Evolutionary conservation across 495 filamentous ascomycete genomes (phyloP), one percentile per base, ranked within the genome.

Genomic region (Penicillium ochrochloron): DNA sequence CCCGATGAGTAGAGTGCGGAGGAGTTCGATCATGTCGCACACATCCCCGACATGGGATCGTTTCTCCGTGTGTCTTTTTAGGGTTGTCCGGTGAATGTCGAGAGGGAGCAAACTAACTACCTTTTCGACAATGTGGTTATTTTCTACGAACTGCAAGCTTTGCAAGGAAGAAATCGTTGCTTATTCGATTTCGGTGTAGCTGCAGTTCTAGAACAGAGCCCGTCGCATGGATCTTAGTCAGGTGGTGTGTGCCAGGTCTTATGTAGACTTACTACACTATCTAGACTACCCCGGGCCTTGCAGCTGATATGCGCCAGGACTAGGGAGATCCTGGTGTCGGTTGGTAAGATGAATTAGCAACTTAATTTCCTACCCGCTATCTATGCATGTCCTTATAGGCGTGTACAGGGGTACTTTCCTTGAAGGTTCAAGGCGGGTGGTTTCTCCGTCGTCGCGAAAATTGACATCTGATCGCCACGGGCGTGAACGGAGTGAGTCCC

Each of bases 311-410:
- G 68, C 62, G 10, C 60, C 19, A 21, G 29, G 25, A 34, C 51
- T 27, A 58, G 33, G 14, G 31, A 35, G 60, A 62, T 58, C 63
- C 63, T 53, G 51, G 60, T 48, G 58, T 7, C 27, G n/a, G 41
- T 65, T 65, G 65, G 62, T 68, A 68, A 68, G 23, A 54, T 23
- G 27, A 51, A 63, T 70, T 64, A 65, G 62, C 68, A 68, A 68
- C 29, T 41, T 39, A 39, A 58, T 23, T 57, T 48, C 9, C 15
- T 27, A 34, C 25, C 10, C 42, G 46, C 39, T 64, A 64, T 64
- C 62, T 54, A 25, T 34, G 11, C 53, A 37, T 34, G 10, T 9
- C 6, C 44, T 10, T 25, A 23, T 21, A 21, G 10, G 5, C 8
- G 10, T 39, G 37, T 41, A 41, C 37, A 41, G 37, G 9, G 10